Evolutionary conservation across 2,329 filamentous ascomycete species (phyloP).

Genomic region (Erysiphe neolycopersici): DNA sequence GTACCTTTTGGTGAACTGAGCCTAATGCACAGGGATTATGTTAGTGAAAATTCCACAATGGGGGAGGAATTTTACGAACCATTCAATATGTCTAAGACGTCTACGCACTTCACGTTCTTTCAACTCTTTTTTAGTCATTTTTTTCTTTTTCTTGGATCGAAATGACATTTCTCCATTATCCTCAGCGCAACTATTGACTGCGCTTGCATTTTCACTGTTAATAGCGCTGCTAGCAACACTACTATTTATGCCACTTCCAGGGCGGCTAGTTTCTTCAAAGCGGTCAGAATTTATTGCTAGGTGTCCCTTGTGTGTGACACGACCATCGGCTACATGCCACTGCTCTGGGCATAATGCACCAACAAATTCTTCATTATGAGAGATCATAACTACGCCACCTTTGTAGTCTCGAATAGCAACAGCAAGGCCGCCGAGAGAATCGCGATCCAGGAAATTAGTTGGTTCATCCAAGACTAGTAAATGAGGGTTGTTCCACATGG

Average conservation of each 20-base stretch:
- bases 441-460: slow-evolving; percentile 96
- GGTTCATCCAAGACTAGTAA: slow-evolving; percentile 92
- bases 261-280: slow-evolving; percentile 56
- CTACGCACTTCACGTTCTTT: slow-evolving; percentile 82
- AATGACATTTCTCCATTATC: slow-evolving; percentile 70
- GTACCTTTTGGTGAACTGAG: slow-evolving; percentile 14
- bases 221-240: slow-evolving; percentile 30
- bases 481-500: slow-evolving; percentile 99
- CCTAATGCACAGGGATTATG: slow-evolving; percentile 4
- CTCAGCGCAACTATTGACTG: slow-evolving; percentile 61
- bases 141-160: slow-evolving; percentile 81
- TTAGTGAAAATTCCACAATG: slow-evolving; percentile 26
- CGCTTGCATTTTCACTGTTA: slow-evolving; percentile 28
- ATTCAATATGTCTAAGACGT: slow-evolving; percentile 60
- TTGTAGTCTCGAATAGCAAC: slow-evolving; percentile 96
- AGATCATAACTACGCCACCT: slow-evolving; percentile 97
- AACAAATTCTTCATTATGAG: slow-evolving; percentile 97
- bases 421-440: slow-evolving; percentile 88
- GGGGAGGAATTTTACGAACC: slow-evolving; percentile 17
- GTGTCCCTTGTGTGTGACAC: slow-evolving; percentile 61
- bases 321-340: slow-evolving; percentile 77
- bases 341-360: slow-evolving; percentile 88
- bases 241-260: slow-evolving; percentile 32
- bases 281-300: slow-evolving; percentile 49
- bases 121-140: slow-evolving; percentile 86